Base-by-base conservation (phyloP, 495 filamentous ascomycete genomes). In the Penicillium malachiteum region DNA sequence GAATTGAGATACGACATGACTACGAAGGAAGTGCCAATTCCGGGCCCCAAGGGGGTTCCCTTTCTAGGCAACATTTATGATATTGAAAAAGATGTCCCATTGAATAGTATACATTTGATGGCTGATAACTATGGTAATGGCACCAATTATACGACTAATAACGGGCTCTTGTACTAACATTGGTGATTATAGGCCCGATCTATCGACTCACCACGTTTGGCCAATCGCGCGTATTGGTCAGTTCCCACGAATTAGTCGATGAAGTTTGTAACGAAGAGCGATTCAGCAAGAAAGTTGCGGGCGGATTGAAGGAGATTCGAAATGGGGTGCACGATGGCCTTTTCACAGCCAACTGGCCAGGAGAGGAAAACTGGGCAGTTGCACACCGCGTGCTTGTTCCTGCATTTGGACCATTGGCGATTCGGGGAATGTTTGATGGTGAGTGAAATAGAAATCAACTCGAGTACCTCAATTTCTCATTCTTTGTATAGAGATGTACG, bases 381-480 rank as follows among this genome's bases (percentile, higher is more conserved):
- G 89, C 89, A 11, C 89, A 92, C 63, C 73, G 89, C n/a, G 78
- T 89, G 16, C 69, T 79, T 14, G 61, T 71, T 38, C 87, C 87
- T 3, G 87, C 84, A 4, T 90, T 94, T 66, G 88, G 88, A 0
- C 89, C 89, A 3, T 58, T 89, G 32, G 74, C 81, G 8, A 86
- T 94, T 60, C 79, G 71, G 21, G 72, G 66, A 47, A 91, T 91
- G 88, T 90, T 87, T 59, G 73, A 80, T 53, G 81, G 57, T 73
- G 49, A 55, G 67, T 37, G 34, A 7, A 37, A 9, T 9, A 32
- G 30, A 32, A 2, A 12, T 8, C 0, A 31, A 37, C 26, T 5
- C 8, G 14, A 14, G 14, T 11, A 5, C 0, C 12, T 16, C 7
- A 33, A 34, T 49, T 0, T 11, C 11, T 11, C 11, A 34, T 47